phyloP scores from a whole-genome alignment of 1,139 yeast genomes.

The Geotrichum australiense region DNA sequence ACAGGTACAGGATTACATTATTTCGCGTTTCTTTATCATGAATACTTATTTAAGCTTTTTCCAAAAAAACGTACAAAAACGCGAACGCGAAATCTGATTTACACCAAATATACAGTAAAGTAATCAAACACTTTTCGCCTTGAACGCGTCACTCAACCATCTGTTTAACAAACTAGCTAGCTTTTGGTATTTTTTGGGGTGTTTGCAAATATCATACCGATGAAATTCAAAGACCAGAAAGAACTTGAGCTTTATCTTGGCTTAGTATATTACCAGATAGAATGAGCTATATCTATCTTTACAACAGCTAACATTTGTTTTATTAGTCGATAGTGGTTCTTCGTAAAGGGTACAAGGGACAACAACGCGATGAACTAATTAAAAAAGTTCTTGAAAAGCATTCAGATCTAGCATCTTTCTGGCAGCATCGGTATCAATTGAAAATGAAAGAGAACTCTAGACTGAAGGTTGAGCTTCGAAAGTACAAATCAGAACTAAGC shows the following conservation, averaged over 20 bases:
- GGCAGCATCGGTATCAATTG: constrained; percentile 11
- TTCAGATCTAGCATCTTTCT: constrained; percentile 12
- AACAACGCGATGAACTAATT: background rate
- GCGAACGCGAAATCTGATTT: too few species aligned
- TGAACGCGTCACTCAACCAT: too few species aligned
- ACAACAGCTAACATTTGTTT: background rate
- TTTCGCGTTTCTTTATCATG: too few species aligned
- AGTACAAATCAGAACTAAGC: too few species aligned
- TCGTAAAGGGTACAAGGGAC: constrained; percentile 8
- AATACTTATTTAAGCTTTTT: too few species aligned
- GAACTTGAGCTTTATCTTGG: constrained; percentile 8
- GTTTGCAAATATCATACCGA: background rate
- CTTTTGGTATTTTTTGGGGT: too few species aligned
- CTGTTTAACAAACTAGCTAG: too few species aligned
- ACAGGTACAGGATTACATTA: too few species aligned
- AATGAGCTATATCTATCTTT: background rate
- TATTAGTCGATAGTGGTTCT: constrained; percentile 11
- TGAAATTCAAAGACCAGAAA: constrained; percentile 1
- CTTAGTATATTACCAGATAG: constrained; percentile 9
- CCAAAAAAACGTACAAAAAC: too few species aligned
- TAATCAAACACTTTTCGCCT: too few species aligned
- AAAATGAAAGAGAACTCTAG: constrained; percentile 6
- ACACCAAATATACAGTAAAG: too few species aligned
- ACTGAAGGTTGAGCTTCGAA: constrained; percentile 1
- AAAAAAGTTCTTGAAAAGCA: constrained; percentile 5